A percentile compares a stretch with the other conserved stretches of the same genome.
Evolutionary conservation across 768 basidiomycete species (phyloP).

Genomic region (Hygrophorus russula): DNA sequence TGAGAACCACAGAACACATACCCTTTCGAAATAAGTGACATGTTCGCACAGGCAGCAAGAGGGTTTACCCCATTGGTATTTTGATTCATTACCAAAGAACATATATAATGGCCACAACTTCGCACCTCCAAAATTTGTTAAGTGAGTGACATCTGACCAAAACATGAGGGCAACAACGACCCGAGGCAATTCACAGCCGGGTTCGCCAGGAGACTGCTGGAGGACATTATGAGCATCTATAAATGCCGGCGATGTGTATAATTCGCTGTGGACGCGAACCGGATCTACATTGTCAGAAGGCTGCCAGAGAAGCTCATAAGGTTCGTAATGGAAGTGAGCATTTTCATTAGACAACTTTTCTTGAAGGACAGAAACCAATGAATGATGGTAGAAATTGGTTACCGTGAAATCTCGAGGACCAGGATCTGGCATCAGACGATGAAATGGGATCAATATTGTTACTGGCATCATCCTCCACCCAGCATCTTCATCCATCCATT

Average conservation of each 20-base stretch:
- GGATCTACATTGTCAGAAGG: conserved; percentile 6
- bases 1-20: background rate
- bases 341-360: conserved; percentile 8
- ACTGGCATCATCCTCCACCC: background rate
- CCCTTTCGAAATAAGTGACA: conserved; percentile 5
- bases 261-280: background rate
- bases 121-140: conserved; percentile 5
- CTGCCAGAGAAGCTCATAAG: conserved; percentile 10
- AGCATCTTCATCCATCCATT: background rate
- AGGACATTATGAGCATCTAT: conserved; percentile 5
- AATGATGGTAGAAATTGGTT: conserved; percentile 7
- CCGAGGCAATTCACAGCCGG: background rate
- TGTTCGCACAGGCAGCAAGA: background rate
- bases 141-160: conserved; percentile 9
- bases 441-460: conserved; percentile 1
- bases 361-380: conserved; percentile 7
- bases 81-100: conserved; percentile 8
- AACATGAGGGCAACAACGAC: background rate
- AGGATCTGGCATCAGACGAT: background rate
- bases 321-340: conserved; percentile 11
- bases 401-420: conserved; percentile 5
- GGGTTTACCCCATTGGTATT: conserved; percentile 3
- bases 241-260: conserved; percentile 4
- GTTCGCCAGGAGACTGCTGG: background rate
- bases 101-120: conserved; percentile 10